These are phyloP conservation scores for Malbranchea zuffiana DNA, from an alignment of 2,329 filamentous ascomycete genomes.

Conservation along the genomic window DNA sequence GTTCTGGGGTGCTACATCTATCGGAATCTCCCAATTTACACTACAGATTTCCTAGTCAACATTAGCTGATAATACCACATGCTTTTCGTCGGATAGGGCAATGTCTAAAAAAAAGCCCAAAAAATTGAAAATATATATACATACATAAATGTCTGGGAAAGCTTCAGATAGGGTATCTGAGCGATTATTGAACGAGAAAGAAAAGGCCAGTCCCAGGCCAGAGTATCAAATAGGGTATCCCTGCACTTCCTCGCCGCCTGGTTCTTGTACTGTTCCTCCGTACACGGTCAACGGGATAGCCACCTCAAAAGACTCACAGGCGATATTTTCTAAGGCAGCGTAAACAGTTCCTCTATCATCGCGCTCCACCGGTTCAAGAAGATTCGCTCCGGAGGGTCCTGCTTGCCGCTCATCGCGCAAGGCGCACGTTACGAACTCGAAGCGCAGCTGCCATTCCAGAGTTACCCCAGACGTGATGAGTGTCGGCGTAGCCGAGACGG, in stretches of 20 bases:
- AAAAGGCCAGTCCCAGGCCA: background rate
- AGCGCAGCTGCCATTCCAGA: constrained; percentile 75
- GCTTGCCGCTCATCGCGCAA: constrained; percentile 28
- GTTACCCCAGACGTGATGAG: constrained; percentile 84
- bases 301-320: constrained; percentile 85
- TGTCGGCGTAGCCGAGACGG: constrained; percentile 71
- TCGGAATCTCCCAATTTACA: no score
- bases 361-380: constrained; percentile 68
- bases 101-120: background rate
- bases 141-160: background rate
- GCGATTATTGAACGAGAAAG: background rate
- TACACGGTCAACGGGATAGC: constrained; percentile 76
- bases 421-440: constrained; percentile 83
- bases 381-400: constrained; percentile 33
- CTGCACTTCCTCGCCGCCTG: constrained; percentile 29
- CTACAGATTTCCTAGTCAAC: no score
- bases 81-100: no score
- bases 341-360: constrained; percentile 70
- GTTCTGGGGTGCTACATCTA: no score
- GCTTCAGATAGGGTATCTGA: background rate
- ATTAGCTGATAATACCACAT: no score
- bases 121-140: no score
- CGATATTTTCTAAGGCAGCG: constrained; percentile 64
- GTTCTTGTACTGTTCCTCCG: constrained; percentile 42
- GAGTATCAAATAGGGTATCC: constrained; percentile 29